Base-by-base conservation (phyloP, 495 filamentous ascomycete genomes). In the Neurospora terricola region DNA sequence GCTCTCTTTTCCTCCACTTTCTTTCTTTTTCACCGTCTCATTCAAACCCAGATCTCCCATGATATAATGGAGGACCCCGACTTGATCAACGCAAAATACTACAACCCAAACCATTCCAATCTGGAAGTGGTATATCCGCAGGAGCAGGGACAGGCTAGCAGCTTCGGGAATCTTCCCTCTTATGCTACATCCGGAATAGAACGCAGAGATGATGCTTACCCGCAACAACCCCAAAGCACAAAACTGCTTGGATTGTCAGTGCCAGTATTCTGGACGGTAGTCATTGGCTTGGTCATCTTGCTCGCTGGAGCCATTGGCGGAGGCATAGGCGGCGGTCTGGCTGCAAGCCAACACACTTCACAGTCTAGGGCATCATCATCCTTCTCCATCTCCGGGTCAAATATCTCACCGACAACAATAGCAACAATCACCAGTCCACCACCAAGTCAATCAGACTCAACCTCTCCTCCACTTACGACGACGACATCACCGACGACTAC, bases 261-360 rank as follows among this genome's bases (percentile, higher is more conserved):
- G 9, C 72, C 74, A 9, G 7, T 75, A 2, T 83, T 82, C 45
- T 83, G 81, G 81, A 42, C 70, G 5, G 11, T 80, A 7, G 38
- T 82, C 66, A 68, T 80, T 9, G 36, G 75, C 7, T 37, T 81
- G 21, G 62, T 79, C 18, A 42, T 82, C 10, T 69, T 81, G 43
- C 68, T 82, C 12, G 80, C 81, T 2, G 81, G 59, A 2, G 78
- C 39, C 4, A 78, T 83, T 21, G 81, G 80, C 10, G 80, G 80
- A 48, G 80, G 79, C 4, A 73, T 83, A 23, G 80, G 75, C 39
- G 77, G 79, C 8, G 78, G 78, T 14, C 72, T 82, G 27, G 37
- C 34, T 30, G 45, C 45, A n/a, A 42, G 23, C 27, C 43, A 39
- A 12, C 42, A 16, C 30, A 12, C 38, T 43, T 62, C 37, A n/a